Conservation (phyloP, 352 stramenopile genomes). For the Ophiocytium majus region DNA sequence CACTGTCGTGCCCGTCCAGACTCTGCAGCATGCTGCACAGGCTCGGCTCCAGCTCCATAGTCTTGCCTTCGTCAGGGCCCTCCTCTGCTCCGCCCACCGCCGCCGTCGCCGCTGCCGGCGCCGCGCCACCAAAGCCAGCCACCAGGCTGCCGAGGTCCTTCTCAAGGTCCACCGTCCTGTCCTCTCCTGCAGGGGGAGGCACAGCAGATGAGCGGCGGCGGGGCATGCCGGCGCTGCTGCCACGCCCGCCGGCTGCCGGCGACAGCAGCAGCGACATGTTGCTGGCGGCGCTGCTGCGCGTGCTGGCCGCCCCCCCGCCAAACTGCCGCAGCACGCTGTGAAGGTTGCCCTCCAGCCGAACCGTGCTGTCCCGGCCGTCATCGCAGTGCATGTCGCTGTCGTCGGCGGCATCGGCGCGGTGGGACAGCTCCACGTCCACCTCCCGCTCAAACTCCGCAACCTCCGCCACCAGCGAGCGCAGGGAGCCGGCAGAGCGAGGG, state of each 20-base stretch:
- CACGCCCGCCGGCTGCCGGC: neutral
- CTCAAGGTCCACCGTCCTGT: neutral
- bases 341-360: neutral
- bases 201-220: no score
- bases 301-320: neutral
- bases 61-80: neutral
- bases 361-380: neutral
- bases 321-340: neutral
- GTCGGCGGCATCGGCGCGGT: neutral
- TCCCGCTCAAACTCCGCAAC: neutral
- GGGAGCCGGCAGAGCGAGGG: neutral
- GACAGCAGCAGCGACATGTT: neutral
- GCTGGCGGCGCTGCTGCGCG: neutral
- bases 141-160: neutral
- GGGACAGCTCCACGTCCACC: neutral
- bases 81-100: neutral
- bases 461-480: neutral
- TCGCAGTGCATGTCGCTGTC: neutral
- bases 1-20: neutral
- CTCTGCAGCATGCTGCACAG: neutral
- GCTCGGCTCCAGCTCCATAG: neutral
- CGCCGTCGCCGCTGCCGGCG: neutral
- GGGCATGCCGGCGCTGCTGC: neutral
- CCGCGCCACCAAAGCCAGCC: neutral
- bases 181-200: neutral